These are phyloP conservation scores for Cardamine occulta DNA, from an alignment of 345 rosid species.

Conservation along the genomic window DNA sequence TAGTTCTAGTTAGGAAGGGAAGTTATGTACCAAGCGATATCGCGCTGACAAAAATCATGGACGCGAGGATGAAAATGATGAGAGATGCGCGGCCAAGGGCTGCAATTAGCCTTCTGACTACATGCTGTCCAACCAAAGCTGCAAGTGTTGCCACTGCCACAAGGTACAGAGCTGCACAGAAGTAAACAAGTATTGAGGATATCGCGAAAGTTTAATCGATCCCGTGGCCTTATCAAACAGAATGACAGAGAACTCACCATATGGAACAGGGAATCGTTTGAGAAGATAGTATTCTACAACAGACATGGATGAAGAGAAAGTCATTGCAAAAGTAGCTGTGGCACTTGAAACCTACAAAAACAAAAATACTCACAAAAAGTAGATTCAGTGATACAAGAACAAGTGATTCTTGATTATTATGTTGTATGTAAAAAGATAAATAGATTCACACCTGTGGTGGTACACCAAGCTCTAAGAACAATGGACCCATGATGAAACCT, in stretches of 20 bases:
- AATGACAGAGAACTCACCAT: conserved; percentile 49
- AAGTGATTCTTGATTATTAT: neutral
- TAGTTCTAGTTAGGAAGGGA: too few species aligned
- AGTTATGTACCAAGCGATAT: conserved; percentile 58
- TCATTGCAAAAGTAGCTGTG: conserved; percentile 87
- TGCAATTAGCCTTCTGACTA: conserved; percentile 57
- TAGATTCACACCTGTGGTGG: conserved; percentile 66
- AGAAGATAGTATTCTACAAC: conserved; percentile 85
- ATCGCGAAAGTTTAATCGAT: neutral
- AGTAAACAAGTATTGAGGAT: too few species aligned
- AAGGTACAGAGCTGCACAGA: conserved; percentile 58
- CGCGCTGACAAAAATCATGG: conserved; percentile 61
- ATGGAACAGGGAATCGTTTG: conserved; percentile 81
- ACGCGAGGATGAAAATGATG: conserved; percentile 69
- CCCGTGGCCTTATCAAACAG: neutral
- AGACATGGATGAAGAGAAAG: conserved; percentile 84
- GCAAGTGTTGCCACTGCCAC: conserved; percentile 59
- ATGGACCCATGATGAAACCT: conserved; percentile 82
- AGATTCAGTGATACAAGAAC: neutral
- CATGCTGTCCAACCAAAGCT: conserved; percentile 62
- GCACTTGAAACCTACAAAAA: conserved; percentile 73
- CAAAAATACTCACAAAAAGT: neutral
- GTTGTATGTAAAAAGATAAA: neutral
- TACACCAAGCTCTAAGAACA: conserved; percentile 72
- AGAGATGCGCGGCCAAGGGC: conserved; percentile 67